A percentile compares a stretch with the other conserved stretches of the same genome.
phyloP scores from a whole-genome alignment of 768 basidiomycete species.

The Russula griseocarnosa region DNA sequence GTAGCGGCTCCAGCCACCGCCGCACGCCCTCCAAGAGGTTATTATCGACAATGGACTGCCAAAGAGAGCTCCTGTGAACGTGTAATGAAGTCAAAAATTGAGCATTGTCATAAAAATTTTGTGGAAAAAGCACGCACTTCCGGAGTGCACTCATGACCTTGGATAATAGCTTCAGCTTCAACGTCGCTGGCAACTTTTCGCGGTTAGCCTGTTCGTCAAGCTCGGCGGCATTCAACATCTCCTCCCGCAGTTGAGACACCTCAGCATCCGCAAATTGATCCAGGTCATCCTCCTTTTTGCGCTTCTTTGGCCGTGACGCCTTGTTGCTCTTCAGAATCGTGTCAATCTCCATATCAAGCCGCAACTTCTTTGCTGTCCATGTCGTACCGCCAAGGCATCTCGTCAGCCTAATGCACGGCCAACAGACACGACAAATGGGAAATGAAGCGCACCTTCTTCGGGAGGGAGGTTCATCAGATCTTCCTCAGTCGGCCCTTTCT shows the following conservation, averaged over 20 bases:
- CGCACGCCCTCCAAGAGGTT: conserved; percentile 87
- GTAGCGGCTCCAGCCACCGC: conserved; percentile 91
- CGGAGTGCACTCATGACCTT: conserved; percentile 90
- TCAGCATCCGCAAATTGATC: conserved; percentile 89
- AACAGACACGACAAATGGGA: background rate
- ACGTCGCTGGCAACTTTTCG: conserved; percentile 74
- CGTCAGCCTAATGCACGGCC: background rate
- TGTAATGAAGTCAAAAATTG: conserved; percentile 22
- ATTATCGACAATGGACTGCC: conserved; percentile 92
- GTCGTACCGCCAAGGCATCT: conserved; percentile 5
- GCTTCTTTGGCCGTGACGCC: conserved; percentile 53
- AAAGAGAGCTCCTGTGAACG: conserved; percentile 62
- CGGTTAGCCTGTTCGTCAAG: conserved; percentile 78
- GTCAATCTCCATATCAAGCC: conserved; percentile 80
- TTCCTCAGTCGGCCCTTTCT: conserved; percentile 47
- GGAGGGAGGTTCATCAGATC: conserved; percentile 68
- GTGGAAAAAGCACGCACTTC: conserved; percentile 55
- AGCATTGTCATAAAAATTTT: background rate
- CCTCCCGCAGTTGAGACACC: conserved; percentile 80
- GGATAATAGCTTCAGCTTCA: conserved; percentile 80
- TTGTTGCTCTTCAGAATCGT: conserved; percentile 83
- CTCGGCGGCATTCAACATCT: conserved; percentile 83
- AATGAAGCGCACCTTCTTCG: conserved; percentile 58
- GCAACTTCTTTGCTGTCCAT: conserved; percentile 62
- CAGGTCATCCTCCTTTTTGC: conserved; percentile 80